phyloP scores from a whole-genome alignment of 2,329 filamentous ascomycete species.

The Plectosphaerella sp. region DNA sequence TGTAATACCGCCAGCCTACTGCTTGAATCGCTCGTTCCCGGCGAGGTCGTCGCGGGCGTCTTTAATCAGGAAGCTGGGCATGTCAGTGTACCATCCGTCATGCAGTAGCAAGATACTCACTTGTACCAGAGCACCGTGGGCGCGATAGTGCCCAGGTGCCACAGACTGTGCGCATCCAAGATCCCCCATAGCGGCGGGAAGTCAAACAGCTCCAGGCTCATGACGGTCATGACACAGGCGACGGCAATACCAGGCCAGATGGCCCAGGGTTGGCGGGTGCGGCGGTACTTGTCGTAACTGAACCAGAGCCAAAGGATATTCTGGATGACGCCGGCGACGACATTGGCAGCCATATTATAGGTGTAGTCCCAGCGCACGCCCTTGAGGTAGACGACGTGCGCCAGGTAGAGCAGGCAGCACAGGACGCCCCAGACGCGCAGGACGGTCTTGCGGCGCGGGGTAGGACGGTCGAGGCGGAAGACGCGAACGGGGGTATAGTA shows the following conservation, averaged over 20 bases:
- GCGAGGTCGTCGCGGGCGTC: constrained; percentile 81
- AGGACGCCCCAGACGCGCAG: constrained; percentile 71
- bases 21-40: constrained; percentile 64
- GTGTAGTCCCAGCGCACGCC: constrained; percentile 90
- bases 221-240: constrained; percentile 84
- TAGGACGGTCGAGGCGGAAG: constrained; percentile 69
- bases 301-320: constrained; percentile 86
- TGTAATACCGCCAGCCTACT: constrained; percentile 30
- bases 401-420: constrained; percentile 66
- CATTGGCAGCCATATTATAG: constrained; percentile 97
- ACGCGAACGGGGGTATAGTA: constrained; percentile 81
- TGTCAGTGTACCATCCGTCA: background rate
- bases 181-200: constrained; percentile 80
- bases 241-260: constrained; percentile 88
- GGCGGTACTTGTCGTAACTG: constrained; percentile 68
- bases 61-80: constrained; percentile 72
- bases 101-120: constrained; percentile 53
- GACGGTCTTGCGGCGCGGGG: constrained; percentile 38
- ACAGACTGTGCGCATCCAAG: constrained; percentile 90
- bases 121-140: constrained; percentile 92
- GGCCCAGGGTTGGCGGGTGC: constrained; percentile 71
- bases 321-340: constrained; percentile 72
- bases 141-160: constrained; percentile 89
- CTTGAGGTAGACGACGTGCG: constrained; percentile 80
- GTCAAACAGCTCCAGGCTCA: constrained; percentile 94